phyloP scores from a whole-genome alignment of 345 rosid species.

The Citrus australasica region DNA sequence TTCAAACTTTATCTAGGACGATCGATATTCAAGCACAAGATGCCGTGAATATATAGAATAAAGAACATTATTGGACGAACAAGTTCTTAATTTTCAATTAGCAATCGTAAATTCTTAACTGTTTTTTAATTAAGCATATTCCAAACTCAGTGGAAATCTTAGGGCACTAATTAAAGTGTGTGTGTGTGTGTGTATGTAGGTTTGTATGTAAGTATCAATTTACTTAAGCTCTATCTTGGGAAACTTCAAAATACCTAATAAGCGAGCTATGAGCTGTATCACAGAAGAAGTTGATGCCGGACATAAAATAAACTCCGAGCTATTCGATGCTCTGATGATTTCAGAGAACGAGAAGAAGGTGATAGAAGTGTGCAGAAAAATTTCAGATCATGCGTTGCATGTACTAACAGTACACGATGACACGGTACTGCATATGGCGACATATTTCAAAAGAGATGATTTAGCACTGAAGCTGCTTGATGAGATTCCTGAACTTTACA shows the following conservation, averaged over 20 bases:
- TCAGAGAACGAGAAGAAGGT: not conserved
- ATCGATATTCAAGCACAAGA: too few relatives aligned
- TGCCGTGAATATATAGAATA: too few relatives aligned
- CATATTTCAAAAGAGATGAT: not conserved
- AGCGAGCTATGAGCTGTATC: not conserved
- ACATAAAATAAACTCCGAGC: not conserved
- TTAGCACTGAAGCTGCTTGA: not conserved
- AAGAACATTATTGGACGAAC: too few relatives aligned
- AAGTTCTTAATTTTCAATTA: too few relatives aligned
- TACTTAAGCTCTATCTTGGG: too few relatives aligned
- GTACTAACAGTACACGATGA: not conserved
- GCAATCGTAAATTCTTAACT: too few relatives aligned
- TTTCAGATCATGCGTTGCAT: not conserved
- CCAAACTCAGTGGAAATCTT: too few relatives aligned
- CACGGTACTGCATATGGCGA: not conserved
- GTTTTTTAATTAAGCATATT: too few relatives aligned
- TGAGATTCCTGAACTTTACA: not conserved
- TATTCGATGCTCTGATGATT: slow-evolving; percentile 1
- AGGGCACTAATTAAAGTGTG: too few relatives aligned
- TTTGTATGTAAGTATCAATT: too few relatives aligned
- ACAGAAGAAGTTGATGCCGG: not conserved
- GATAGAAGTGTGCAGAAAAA: not conserved
- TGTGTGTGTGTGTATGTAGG: too few relatives aligned
- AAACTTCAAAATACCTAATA: not conserved
- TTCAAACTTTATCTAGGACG: too few relatives aligned